Evolutionary conservation across 148 eudicot species (phyloP).

Genomic region (Rheum nobile): DNA sequence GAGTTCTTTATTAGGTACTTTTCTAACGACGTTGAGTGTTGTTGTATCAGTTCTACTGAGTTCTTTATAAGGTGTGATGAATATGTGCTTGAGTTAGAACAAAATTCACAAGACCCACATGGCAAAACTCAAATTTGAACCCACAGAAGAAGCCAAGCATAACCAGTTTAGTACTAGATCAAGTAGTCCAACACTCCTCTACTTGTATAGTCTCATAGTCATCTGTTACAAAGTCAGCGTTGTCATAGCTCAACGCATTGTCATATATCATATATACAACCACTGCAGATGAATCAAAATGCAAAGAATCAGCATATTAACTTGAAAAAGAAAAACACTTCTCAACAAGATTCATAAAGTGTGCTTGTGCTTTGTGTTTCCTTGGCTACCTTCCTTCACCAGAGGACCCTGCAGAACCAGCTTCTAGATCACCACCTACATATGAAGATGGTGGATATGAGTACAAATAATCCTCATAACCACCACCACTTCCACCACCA

Average conservation of each 20-base stretch:
- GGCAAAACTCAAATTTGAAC: background rate
- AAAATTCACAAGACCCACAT: background rate
- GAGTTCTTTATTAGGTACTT: background rate
- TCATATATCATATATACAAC: background rate
- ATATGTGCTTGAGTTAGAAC: background rate
- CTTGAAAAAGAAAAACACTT: background rate
- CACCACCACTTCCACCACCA: conserved; percentile 5
- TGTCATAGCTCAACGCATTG: background rate
- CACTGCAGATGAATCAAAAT: background rate
- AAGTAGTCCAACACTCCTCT: background rate
- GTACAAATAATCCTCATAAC: conserved; percentile 42
- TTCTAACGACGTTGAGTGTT: background rate
- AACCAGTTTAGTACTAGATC: too few relatives aligned
- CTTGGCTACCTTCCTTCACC: conserved; percentile 10
- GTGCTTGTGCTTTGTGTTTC: background rate
- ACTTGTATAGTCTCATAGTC: too few relatives aligned
- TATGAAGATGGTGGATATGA: conserved; percentile 39
- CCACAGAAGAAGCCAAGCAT: background rate
- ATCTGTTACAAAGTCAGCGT: background rate
- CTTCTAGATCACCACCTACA: conserved; percentile 30
- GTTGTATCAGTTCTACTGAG: background rate
- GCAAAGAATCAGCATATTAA: background rate
- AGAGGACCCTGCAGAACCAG: conserved; percentile 26
- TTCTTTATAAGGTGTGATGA: background rate
- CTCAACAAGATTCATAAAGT: background rate